A percentile compares a stretch with the other conserved stretches of the same genome.
Conservation (phyloP, 257 asterid genomes). For the Lavandula angustifolia region DNA sequence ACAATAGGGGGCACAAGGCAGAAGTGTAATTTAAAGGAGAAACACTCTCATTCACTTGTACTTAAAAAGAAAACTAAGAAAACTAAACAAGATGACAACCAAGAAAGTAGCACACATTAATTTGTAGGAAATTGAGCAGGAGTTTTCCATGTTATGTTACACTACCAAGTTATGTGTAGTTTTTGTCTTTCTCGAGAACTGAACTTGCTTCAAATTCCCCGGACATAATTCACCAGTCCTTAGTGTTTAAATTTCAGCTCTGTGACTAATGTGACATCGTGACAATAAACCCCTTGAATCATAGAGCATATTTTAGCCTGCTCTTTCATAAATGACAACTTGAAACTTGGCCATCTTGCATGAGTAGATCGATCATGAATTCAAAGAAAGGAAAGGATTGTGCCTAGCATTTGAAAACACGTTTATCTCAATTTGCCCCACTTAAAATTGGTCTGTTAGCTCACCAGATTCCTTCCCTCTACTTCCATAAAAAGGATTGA, state of each 20-base stretch:
- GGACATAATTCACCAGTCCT: not conserved
- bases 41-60: not conserved
- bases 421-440: not conserved
- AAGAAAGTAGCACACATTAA: not conserved
- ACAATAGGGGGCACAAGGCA: not conserved
- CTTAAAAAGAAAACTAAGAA: not conserved
- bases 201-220: not conserved
- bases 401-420: not conserved
- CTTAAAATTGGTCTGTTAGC: not conserved
- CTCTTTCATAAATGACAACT: not conserved
- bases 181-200: slow-evolving; percentile 2
- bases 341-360: slow-evolving; percentile 2
- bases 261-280: not conserved
- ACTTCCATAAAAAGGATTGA: not conserved
- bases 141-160: not conserved
- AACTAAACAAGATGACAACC: not conserved
- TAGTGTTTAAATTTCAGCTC: not conserved
- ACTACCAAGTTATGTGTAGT: not conserved
- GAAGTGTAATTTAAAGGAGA: not conserved
- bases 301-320: not conserved
- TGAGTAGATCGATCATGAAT: not conserved
- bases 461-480: not conserved
- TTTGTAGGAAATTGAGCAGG: not conserved
- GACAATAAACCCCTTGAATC: not conserved
- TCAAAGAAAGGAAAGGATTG: not conserved